These are phyloP conservation scores for Monilinia aucupariae DNA, from an alignment of 2,329 filamentous ascomycete genomes.

Conservation along the genomic window DNA sequence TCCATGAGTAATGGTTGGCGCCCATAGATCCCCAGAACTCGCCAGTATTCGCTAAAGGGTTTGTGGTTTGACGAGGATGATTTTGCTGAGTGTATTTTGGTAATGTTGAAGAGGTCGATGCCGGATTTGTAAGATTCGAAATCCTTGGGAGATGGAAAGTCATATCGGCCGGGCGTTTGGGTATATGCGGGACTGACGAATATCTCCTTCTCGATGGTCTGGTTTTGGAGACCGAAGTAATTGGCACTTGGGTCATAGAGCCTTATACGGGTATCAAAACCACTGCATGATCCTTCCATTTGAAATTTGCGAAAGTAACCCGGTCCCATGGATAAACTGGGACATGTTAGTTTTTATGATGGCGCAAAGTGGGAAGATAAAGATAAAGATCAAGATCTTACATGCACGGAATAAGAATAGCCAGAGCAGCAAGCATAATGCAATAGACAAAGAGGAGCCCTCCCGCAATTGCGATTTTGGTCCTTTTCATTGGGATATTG, in stretches of 20 bases:
- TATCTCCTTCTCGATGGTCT: background rate
- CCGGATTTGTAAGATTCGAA: background rate
- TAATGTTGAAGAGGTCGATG: background rate
- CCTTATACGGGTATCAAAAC: conserved; percentile 1
- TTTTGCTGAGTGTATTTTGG: background rate
- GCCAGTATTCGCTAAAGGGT: background rate
- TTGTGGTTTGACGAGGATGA: background rate
- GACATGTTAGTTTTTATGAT: background rate
- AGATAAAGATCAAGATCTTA: background rate
- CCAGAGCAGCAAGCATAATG: background rate
- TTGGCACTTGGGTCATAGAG: background rate
- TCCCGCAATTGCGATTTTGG: background rate
- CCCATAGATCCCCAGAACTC: background rate
- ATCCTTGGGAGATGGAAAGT: background rate
- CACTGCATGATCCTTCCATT: background rate
- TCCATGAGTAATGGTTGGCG: background rate
- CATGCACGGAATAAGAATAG: background rate
- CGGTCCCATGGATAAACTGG: background rate
- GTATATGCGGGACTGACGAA: background rate
- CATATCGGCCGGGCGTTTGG: background rate
- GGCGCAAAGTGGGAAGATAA: background rate
- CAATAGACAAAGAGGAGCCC: background rate
- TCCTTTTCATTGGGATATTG: background rate
- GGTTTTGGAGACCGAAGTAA: background rate
- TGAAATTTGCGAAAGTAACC: background rate